phyloP scores from a whole-genome alignment of 2,329 filamentous ascomycete genomes.

The Fusarium hainanense region DNA sequence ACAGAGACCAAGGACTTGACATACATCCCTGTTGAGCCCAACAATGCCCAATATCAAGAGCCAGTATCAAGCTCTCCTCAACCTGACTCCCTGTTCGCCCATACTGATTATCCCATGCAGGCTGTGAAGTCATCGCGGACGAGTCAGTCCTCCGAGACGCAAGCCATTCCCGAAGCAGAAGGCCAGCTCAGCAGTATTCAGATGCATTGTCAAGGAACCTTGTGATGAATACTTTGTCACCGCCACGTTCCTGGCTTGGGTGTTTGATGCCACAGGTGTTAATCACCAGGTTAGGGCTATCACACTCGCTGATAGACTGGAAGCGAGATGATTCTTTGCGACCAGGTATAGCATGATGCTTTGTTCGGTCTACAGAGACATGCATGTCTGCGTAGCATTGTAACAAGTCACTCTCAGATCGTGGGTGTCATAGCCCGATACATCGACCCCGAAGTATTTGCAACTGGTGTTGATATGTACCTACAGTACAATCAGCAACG shows the following conservation, averaged over 20 bases:
- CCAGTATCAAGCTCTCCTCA: slow-evolving; percentile 15
- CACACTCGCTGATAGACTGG: slow-evolving; percentile 15
- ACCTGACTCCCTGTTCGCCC: slow-evolving; percentile 18
- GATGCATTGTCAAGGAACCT: slow-evolving; percentile 38
- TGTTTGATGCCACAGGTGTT: slow-evolving; percentile 23
- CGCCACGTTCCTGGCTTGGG: slow-evolving; percentile 31
- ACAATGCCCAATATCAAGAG: slow-evolving; percentile 42
- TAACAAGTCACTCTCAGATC: slow-evolving; percentile 21
- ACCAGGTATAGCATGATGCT: slow-evolving; percentile 12
- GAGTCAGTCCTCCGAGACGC: slow-evolving; percentile 45
- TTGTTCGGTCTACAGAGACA: slow-evolving; percentile 1
- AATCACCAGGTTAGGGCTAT: slow-evolving; percentile 21
- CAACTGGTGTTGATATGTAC: neutral
- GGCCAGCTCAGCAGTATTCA: slow-evolving; percentile 47
- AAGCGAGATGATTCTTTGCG: slow-evolving; percentile 20
- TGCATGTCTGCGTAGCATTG: slow-evolving; percentile 13
- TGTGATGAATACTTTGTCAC: slow-evolving; percentile 36
- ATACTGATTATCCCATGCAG: slow-evolving; percentile 42
- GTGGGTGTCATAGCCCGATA: neutral
- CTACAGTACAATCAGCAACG: neutral
- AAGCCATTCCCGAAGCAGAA: slow-evolving; percentile 49
- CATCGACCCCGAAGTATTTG: neutral
- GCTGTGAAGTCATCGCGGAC: slow-evolving; percentile 45
- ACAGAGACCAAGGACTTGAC: slow-evolving; percentile 31
- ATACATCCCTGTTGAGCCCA: slow-evolving; percentile 41